These are phyloP conservation scores for Pseudogymnoascus sp. DNA, from an alignment of 2,329 filamentous ascomycete species.

Conservation along the genomic window DNA sequence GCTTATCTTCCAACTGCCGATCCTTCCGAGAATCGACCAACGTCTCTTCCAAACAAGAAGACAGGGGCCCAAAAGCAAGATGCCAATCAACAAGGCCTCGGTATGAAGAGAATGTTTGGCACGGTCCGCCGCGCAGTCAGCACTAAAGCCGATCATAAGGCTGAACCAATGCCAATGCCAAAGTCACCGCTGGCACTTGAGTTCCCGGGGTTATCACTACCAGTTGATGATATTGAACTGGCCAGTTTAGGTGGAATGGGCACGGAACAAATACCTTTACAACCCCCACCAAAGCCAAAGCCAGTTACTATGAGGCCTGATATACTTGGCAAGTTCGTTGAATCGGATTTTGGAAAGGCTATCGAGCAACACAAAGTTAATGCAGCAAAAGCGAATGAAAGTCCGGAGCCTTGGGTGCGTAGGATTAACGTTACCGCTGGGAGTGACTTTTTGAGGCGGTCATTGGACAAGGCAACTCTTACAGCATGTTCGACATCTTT, in stretches of 20 bases:
- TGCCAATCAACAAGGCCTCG: conserved; percentile 58
- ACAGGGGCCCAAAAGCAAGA: conserved; percentile 38
- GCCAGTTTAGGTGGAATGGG: not conserved
- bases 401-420: not conserved
- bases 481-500: not conserved
- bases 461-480: not conserved
- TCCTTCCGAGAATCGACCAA: conserved; percentile 45
- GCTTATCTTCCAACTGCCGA: conserved; percentile 65
- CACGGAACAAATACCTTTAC: not conserved
- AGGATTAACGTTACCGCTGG: conserved; percentile 5
- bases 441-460: conserved; percentile 4
- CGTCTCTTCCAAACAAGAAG: conserved; percentile 38
- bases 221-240: conserved; percentile 2
- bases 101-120: conserved; percentile 78
- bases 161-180: conserved; percentile 13
- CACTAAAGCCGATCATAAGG: conserved; percentile 31
- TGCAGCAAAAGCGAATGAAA: not conserved
- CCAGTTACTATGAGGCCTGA: conserved; percentile 5
- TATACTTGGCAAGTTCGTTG: conserved; percentile 5
- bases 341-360: not conserved
- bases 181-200: conserved; percentile 29
- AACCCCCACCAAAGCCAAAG: conserved; percentile 3
- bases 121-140: conserved; percentile 78
- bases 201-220: conserved; percentile 43
- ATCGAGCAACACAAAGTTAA: conserved; percentile 5